Evolutionary conservation across 768 basidiomycete species (phyloP).

Genomic region (Lepiota brunneoincarnata): DNA sequence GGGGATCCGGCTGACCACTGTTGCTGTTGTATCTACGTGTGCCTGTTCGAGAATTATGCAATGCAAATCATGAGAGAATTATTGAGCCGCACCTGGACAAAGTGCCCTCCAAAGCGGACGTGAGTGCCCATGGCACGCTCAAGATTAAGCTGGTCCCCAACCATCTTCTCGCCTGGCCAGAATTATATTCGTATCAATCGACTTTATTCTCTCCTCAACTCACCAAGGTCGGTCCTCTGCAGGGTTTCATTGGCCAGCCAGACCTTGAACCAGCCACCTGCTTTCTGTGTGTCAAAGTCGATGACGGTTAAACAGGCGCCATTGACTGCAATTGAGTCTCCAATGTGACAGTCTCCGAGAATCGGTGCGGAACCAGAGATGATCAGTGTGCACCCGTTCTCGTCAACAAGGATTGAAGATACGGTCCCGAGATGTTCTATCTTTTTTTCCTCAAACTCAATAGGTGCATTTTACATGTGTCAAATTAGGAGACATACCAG

Average conservation of each 20-base stretch:
- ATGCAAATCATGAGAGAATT: not conserved
- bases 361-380: conserved; percentile 71
- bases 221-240: conserved; percentile 86
- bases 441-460: conserved; percentile 34
- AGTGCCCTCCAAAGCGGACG: conserved; percentile 93
- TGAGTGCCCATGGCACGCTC: conserved; percentile 95
- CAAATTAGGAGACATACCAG: conserved; percentile 46
- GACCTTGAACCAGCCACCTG: conserved; percentile 85
- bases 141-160: conserved; percentile 82
- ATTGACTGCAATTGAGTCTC: conserved; percentile 92
- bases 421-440: conserved; percentile 90
- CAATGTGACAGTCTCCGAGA: conserved; percentile 85
- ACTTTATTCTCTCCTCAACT: conserved; percentile 5
- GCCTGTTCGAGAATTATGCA: conserved; percentile 47
- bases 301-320: conserved; percentile 91
- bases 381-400: conserved; percentile 78
- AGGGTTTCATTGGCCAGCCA: conserved; percentile 97
- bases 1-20: conserved; percentile 53
- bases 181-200: not conserved
- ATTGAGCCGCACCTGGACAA: conserved; percentile 74
- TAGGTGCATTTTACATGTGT: conserved; percentile 8
- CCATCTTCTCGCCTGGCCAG: conserved; percentile 64
- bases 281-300: conserved; percentile 60
- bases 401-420: conserved; percentile 56
- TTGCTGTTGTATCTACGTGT: conserved; percentile 91